A percentile compares a stretch with the other conserved stretches of the same genome.
Conservation (phyloP, 306 rosid genomes). For the Hippophae rhamnoides region DNA sequence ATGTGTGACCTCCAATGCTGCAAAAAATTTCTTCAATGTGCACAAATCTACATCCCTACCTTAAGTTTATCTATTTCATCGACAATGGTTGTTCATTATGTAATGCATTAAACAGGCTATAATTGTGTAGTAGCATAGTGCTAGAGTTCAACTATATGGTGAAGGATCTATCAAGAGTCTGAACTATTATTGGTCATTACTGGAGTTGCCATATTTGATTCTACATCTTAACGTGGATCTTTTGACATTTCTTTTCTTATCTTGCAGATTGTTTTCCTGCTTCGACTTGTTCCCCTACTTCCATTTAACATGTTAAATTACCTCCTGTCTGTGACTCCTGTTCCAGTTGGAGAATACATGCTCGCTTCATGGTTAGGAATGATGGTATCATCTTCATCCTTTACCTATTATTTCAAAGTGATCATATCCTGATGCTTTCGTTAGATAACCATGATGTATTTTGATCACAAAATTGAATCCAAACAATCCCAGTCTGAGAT, state of each 20-base stretch:
- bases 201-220: no score
- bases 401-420: conserved; percentile 7
- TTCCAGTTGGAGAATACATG: conserved; percentile 71
- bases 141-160: no score
- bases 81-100: no score
- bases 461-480: neutral
- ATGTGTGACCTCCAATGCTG: neutral
- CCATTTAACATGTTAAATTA: conserved; percentile 89
- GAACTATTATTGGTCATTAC: no score
- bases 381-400: conserved; percentile 62
- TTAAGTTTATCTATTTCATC: no score
- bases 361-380: conserved; percentile 97
- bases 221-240: neutral
- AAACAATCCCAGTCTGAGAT: neutral
- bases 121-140: no score
- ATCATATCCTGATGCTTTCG: neutral
- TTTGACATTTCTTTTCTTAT: conserved; percentile 5
- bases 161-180: no score
- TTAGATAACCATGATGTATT: conserved; percentile 1
- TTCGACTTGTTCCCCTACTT: conserved; percentile 92
- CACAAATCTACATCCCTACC: no score
- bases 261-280: conserved; percentile 76
- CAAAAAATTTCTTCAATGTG: no score
- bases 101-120: no score
- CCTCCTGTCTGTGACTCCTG: conserved; percentile 86